Evolutionary conservation across 495 filamentous ascomycete species (phyloP), one percentile per base, ranked within the genome.

Genomic region (Cercophora scortea): DNA sequence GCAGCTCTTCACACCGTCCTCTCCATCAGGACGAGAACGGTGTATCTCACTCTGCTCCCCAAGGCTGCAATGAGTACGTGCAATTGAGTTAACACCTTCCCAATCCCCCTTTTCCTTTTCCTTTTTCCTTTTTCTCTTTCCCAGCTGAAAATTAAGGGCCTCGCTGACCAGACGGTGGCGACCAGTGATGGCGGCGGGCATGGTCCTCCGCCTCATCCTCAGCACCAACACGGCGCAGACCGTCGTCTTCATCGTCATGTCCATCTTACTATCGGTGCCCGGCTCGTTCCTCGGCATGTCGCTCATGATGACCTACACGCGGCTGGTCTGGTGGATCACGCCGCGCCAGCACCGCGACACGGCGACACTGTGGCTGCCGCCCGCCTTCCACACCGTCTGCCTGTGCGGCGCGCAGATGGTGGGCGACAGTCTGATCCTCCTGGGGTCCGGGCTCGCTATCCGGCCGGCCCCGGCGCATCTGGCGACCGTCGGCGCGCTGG

Each of bases 241-340:
- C 13, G 44, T 32, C 44, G 25, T 46, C 36, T 38, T 46, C 32
- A 5, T 13, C 7, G 32, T 33, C 33, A 51, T 45, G 48, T 45
- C 33, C n/a, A 1, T 53, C 3, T 19, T 53, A 34, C n/a, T 32
- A 3, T 18, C 50, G 11, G 25, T 45, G 17, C 42, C 53, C 4
- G 42, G 33, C 8, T 47, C 53, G 1, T 15, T 51, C 40, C 15
- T 51, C 17, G 33, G 32, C n/a, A 15, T 55, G 0, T 18, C 33
- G n/a, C 39, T 56, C 16, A 49, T 56, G 10, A 47, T 56, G 49
- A 56, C 54, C 4, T 52, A 56, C 39, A 56, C 54, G 1, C 42
- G 54, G 25, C 12, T 56, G 38, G 52, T 40, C 17, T 52, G 49
- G 49, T 56, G 34, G 49, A 44, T 56, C 45, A 49, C 49, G 11